These are phyloP conservation scores for Taphrina populina DNA, from an alignment of 1,139 yeast genomes.

Conservation along the genomic window DNA sequence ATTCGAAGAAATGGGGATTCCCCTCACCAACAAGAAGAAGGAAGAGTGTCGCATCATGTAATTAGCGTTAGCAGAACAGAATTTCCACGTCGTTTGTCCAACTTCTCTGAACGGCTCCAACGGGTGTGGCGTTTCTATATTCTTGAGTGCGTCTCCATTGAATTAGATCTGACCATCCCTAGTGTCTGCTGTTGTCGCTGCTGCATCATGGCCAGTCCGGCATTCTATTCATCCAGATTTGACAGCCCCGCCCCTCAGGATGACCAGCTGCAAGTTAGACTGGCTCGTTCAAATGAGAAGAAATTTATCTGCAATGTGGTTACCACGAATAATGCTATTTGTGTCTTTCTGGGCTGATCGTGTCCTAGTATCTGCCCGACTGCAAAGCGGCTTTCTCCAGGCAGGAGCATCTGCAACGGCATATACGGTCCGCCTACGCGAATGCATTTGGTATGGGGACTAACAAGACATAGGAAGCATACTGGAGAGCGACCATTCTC, in stretches of 20 bases:
- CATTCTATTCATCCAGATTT: background rate
- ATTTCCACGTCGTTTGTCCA: too few relatives aligned
- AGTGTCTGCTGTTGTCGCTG: too few relatives aligned
- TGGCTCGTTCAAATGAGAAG: constrained; percentile 18
- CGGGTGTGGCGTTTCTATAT: too few relatives aligned
- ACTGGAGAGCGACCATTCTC: constrained; percentile 94
- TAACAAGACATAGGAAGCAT: constrained; percentile 59
- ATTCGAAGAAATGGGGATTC: constrained; percentile 46
- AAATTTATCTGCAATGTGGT: constrained; percentile 18
- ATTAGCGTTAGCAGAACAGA: too few relatives aligned
- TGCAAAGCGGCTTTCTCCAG: constrained; percentile 86
- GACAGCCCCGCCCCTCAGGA: constrained; percentile 17
- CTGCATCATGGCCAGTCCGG: background rate
- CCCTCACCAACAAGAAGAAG: constrained; percentile 40
- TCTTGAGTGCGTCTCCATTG: too few relatives aligned
- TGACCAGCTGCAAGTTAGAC: constrained; percentile 6
- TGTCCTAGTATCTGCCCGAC: constrained; percentile 51
- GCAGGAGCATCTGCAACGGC: constrained; percentile 88
- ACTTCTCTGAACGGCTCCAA: too few relatives aligned
- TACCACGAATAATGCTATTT: too few relatives aligned
- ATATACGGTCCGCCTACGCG: constrained; percentile 50
- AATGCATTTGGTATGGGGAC: background rate
- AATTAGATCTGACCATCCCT: too few relatives aligned
- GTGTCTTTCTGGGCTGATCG: too few relatives aligned
- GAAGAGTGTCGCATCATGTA: constrained; percentile 44